Base-by-base conservation (phyloP, 2,329 filamentous ascomycete species). In the Gyromitra esculenta region DNA sequence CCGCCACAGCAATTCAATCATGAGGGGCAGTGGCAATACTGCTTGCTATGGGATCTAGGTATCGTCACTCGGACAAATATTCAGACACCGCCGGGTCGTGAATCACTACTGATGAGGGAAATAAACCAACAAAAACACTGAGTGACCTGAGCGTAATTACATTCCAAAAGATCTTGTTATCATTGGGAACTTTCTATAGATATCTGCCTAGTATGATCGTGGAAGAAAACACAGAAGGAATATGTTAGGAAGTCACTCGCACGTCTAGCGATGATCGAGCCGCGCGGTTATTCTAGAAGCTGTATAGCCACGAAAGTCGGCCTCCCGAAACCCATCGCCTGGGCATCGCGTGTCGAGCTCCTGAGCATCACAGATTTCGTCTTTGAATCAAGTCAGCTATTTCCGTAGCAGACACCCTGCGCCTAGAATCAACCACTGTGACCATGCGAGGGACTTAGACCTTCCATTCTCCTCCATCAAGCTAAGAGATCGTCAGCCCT, bases 391-490 rank as follows among this genome's bases (percentile, higher is more conserved):
- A 5, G 43, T 60, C 41, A 68, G 37, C 45, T 63, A 59, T 5
- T 43, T n/a, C 54, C 45, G 21, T 15, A 68, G 54, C 43, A 21
- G 35, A 48, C 8, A 35, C 25, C 18, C 54, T n/a, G 35, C 25
- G n/a, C 43, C 50, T 59, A n/a, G 37, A 43, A 15, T 48, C 0
- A 43, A 73, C 71, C 45, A 62, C 50, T 56, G 64, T 63, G 31
- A 74, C 39, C 48, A 21, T 69, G 8, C 71, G 63, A 45, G 71
- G 71, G n/a, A 68, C 71, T 48, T 74, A 63, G 21, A 66, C 65
- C 57, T 74, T 74, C 71, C 71, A 74, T 21, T 39, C 71, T 39
- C 71, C 71, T 9, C 63, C 37, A 1, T 74, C 35, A 50, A 74
- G 71, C 71, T 74, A 62, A 18, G 39, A 45, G 37, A 65, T 71